These are phyloP conservation scores for Melaleuca alternifolia DNA, from an alignment of 345 rosid genomes.

Conservation along the genomic window DNA sequence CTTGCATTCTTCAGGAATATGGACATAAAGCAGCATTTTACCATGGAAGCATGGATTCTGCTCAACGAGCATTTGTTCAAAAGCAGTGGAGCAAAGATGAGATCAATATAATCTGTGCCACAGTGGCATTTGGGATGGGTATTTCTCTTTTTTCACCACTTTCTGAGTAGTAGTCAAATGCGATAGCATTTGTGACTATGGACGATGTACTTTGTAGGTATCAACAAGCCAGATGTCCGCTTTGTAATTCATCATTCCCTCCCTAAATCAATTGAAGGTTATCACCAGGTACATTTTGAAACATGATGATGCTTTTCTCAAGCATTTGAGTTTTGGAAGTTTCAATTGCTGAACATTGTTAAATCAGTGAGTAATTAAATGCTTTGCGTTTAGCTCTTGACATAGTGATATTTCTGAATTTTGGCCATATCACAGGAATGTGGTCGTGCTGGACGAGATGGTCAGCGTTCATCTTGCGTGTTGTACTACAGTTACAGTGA, in stretches of 20 bases:
- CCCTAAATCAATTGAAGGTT: slow-evolving; percentile 98
- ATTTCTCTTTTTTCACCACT: slow-evolving; percentile 1
- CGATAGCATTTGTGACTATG: background rate
- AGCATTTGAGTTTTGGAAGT: background rate
- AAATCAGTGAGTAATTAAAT: background rate
- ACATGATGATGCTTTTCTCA: background rate
- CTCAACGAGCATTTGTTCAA: slow-evolving; percentile 66
- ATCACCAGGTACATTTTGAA: slow-evolving; percentile 66
- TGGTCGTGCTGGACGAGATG: slow-evolving; percentile 99
- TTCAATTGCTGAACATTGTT: background rate
- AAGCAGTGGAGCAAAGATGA: slow-evolving; percentile 99
- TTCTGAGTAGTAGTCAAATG: background rate
- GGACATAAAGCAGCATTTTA: slow-evolving; percentile 96
- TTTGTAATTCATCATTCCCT: slow-evolving; percentile 99
- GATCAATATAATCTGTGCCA: slow-evolving; percentile 92
- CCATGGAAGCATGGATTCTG: slow-evolving; percentile 91
- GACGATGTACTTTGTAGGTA: slow-evolving; percentile 40
- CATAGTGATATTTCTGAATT: background rate
- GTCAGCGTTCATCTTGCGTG: slow-evolving; percentile 81
- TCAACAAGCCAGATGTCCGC: slow-evolving; percentile 98
- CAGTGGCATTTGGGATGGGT: slow-evolving; percentile 99
- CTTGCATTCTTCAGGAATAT: slow-evolving; percentile 42
- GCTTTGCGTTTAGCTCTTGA: background rate
- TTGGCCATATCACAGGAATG: slow-evolving; percentile 51
- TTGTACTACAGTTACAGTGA: slow-evolving; percentile 92